Evolutionary conservation across 2,329 filamentous ascomycete species (phyloP).

Genomic region (Zymoseptoria crescenta): DNA sequence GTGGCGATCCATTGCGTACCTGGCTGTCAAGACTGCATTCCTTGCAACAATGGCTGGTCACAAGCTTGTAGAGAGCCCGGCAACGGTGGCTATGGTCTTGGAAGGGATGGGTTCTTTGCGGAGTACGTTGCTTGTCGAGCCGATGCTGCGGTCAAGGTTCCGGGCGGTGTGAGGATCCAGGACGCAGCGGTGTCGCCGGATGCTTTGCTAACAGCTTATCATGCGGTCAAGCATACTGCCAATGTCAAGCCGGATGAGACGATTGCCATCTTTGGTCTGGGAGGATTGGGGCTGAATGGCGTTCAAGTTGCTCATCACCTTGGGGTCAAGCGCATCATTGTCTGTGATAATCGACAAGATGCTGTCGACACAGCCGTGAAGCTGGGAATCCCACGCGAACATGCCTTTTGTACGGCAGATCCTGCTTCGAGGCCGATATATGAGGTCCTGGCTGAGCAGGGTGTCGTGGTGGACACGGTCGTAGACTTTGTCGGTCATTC

Average conservation of each 20-base stretch:
- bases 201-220: constrained; percentile 36
- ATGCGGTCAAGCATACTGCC: constrained; percentile 34
- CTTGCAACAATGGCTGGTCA: constrained; percentile 34
- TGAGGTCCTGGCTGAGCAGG: constrained; percentile 11
- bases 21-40: constrained; percentile 32
- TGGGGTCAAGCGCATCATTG: constrained; percentile 37
- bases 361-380: constrained; percentile 25
- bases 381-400: constrained; percentile 25
- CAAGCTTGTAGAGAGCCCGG: constrained; percentile 30
- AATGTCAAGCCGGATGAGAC: constrained; percentile 31
- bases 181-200: constrained; percentile 36
- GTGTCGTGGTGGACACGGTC: constrained; percentile 17
- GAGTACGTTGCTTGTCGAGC: constrained; percentile 31
- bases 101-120: constrained; percentile 39
- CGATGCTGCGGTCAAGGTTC: constrained; percentile 22
- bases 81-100: constrained; percentile 38
- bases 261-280: constrained; percentile 35
- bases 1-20: constrained; percentile 31
- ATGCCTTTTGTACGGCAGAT: constrained; percentile 20
- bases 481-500: constrained; percentile 21
- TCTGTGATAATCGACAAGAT: constrained; percentile 31
- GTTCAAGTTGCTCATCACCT: constrained; percentile 41
- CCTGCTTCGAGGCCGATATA: constrained; percentile 4
- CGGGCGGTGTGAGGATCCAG: constrained; percentile 9
- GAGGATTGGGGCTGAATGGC: constrained; percentile 37